phyloP scores from a whole-genome alignment of 768 basidiomycete genomes.

The Mycena indigotica region DNA sequence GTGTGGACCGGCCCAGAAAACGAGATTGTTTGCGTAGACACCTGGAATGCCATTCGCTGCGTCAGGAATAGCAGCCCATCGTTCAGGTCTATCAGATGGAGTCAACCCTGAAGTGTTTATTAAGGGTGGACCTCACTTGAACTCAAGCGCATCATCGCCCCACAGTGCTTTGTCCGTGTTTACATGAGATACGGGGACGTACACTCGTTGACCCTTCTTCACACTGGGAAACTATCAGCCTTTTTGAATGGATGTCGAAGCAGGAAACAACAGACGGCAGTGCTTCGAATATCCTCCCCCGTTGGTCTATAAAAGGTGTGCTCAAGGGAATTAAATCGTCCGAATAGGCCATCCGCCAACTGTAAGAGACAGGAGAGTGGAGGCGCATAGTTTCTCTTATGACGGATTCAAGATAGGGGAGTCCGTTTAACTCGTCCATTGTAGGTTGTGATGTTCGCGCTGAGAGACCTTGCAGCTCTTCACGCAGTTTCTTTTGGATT shows the following conservation, averaged over 20 bases:
- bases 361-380: constrained; percentile 32
- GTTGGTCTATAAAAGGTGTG: constrained; percentile 25
- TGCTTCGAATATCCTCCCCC: constrained; percentile 22
- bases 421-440: constrained; percentile 45
- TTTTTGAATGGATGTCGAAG: not conserved
- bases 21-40: constrained; percentile 39
- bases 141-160: constrained; percentile 33
- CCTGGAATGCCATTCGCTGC: constrained; percentile 36
- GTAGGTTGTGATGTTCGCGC: constrained; percentile 35
- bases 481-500: constrained; percentile 39
- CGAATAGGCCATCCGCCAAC: constrained; percentile 24
- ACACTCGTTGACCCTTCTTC: constrained; percentile 30
- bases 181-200: constrained; percentile 29
- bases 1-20: constrained; percentile 46
- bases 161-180: constrained; percentile 23
- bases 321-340: constrained; percentile 31
- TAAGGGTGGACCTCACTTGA: constrained; percentile 35
- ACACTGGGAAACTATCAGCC: constrained; percentile 14
- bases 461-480: constrained; percentile 34
- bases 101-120: too few relatives aligned
- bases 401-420: constrained; percentile 46
- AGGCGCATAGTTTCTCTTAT: constrained; percentile 38
- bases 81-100: constrained; percentile 39
- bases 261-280: constrained; percentile 17
- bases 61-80: constrained; percentile 40